Base-by-base conservation (phyloP, 2,329 filamentous ascomycete species). In the Apiospora arundinis region DNA sequence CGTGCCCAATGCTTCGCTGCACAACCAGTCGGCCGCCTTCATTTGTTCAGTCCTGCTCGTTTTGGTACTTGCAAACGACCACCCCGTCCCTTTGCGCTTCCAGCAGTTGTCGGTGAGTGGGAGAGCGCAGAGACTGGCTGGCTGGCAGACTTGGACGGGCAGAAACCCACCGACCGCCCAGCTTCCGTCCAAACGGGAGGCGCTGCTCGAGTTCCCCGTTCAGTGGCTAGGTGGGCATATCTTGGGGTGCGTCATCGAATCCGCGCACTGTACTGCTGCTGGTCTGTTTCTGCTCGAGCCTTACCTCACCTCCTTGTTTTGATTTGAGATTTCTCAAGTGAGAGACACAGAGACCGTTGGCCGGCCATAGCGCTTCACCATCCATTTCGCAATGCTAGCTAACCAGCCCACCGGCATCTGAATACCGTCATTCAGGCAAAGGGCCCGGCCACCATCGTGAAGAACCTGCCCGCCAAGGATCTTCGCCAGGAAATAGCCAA, bases 1-100 rank as follows among this genome's bases (percentile, higher is more conserved):
- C 67, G 46, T 69, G 67, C 67, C 67, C 67, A 69, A 69, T 49
- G 67, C 66, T 68, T 69, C 67, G 67, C 46, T 42, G 66, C 66
- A 37, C 18, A 45, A 18, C 44, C 46, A 48, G 66, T 37, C 66
- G 65, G 66, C 37, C 44, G 14, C 28, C 3, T 21, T 18, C 44
- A 44, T 68, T 37, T 23, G 65, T 28, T 37, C 37, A n/a, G 42
- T 48, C 66, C 44, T 68, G 18, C 66, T 68, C 66, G 16, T n/a
- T 48, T 28, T 68, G 44, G 44, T 23, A 68, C 66, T 68, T 68
- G 66, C 66, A 68, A 48, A 68, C 44, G 66, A 68, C 66, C 32
- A 42, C 25, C 21, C 23, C 25, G 11, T 32, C 32, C 21, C 32
- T 32, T 32, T 32, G 32, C 32, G 32, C 32, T 23, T 60, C 28